Evolutionary conservation across 176 grass and related monocot species (phyloP), one percentile per base, ranked within the genome.

Genomic region (Urochloa ruziziensis): DNA sequence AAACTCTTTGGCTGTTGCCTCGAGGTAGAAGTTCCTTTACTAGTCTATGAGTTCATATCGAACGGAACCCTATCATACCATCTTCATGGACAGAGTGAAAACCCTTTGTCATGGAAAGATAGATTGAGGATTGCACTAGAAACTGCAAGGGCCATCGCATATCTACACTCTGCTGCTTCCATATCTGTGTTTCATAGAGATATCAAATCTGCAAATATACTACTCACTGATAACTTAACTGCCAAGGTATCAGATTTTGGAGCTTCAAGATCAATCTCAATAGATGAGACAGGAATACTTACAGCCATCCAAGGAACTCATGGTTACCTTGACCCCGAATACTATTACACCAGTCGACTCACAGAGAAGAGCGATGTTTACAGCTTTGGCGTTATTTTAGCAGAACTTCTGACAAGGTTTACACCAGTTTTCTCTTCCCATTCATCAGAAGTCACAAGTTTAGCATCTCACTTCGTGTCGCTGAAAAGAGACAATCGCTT

Each of bases 101-200:
- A 39, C 37, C 47, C 14, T 17, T 49, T 49, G 47, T 49, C 47
- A 17, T 49, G 47, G 47, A 49, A 17, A 15, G 47, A 49, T 49
- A 49, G 47, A 17, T 4, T 49, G 15, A 49, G 47, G 15, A 49
- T 49, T 49, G 47, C 47, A 49, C 3, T 49, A 3, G 47, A 49
- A 17, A 49, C 47, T 15, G 47, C 47, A 49, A 49, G 47, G 47
- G 46, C 7, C 1, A 51, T 73, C 15, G 44, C 44, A 12, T 28
- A 33, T 21, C 8, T 88, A 9, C 86, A 88, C 36, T 73, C 35
- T 0, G 86, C 74, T 1, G 80, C 80, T 79, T 88, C 81, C 0
- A 51, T 91, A 59, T 88, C 89, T 3, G 89, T 91, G 2, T 88
- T 85, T 35, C 85, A 91, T 24, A 88, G 85, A 85, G 89, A 91